Conservation (phyloP, 2,329 filamentous ascomycete genomes). For the Botrytis byssoidea region DNA sequence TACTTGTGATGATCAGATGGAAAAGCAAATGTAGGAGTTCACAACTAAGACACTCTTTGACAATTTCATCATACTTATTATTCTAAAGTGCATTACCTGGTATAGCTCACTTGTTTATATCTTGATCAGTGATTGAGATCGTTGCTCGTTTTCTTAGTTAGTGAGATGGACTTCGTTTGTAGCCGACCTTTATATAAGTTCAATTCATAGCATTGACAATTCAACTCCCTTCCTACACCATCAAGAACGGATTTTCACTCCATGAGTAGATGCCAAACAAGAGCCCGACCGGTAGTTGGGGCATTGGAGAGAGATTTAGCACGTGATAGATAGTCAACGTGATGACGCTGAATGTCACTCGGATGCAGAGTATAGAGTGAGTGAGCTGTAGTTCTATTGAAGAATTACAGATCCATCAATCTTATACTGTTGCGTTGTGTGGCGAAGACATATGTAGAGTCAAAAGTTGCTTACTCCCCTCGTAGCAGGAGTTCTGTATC, state of each 20-base stretch:
- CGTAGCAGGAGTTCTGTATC: not conserved
- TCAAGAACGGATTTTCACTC: not conserved
- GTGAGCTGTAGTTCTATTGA: not conserved
- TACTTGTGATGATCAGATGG: not conserved
- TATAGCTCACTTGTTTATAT: not conserved
- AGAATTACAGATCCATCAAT: not conserved
- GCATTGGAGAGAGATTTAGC: too few relatives aligned
- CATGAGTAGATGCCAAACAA: too few relatives aligned
- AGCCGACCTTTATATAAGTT: not conserved
- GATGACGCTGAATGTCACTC: not conserved
- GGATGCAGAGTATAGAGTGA: not conserved
- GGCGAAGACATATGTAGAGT: not conserved
- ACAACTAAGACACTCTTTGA: not conserved
- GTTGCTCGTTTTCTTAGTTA: not conserved
- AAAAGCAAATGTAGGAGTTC: not conserved
- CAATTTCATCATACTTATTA: not conserved
- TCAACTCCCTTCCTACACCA: not conserved
- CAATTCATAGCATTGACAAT: not conserved
- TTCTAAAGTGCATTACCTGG: too few relatives aligned
- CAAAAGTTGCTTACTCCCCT: not conserved
- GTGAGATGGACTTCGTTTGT: not conserved
- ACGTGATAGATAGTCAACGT: fast-evolving
- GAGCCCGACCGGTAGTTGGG: too few relatives aligned
- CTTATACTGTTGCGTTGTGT: not conserved
- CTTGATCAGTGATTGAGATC: not conserved